Percentiles rank a stretch among this genome's conserved stretches.
phyloP scores from a whole-genome alignment of 495 filamentous ascomycete genomes.

The Niebla homalea region DNA sequence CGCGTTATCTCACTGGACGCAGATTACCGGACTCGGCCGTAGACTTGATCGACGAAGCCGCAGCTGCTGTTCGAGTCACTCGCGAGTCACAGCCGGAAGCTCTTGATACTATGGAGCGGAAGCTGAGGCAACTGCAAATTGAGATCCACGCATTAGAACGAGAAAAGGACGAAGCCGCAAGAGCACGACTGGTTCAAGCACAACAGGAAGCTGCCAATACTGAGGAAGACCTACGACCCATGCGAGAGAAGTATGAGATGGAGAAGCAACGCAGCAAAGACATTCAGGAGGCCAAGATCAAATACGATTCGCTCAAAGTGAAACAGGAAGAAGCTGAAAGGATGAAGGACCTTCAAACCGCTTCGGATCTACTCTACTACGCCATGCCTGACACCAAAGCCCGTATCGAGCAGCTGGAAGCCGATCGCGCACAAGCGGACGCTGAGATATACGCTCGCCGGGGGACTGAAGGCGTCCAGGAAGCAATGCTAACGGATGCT shows the following conservation, averaged over 20 bases:
- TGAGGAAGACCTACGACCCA: constrained; percentile 75
- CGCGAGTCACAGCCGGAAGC: constrained; percentile 92
- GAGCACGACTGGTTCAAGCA: constrained; percentile 62
- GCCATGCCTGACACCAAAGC: constrained; percentile 84
- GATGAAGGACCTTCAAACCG: constrained; percentile 61
- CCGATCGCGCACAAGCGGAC: constrained; percentile 65
- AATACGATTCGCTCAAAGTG: constrained; percentile 72
- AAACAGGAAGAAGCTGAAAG: constrained; percentile 90
- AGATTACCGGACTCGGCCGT: constrained; percentile 93
- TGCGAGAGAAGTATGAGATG: constrained; percentile 88
- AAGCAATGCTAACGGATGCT: constrained; percentile 69
- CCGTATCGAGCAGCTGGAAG: constrained; percentile 66
- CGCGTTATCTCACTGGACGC: constrained; percentile 79
- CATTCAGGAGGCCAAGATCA: constrained; percentile 92
- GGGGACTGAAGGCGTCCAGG: constrained; percentile 41
- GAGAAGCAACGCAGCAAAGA: constrained; percentile 79
- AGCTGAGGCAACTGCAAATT: constrained; percentile 77
- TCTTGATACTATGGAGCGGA: constrained; percentile 82
- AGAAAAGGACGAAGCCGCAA: constrained; percentile 89
- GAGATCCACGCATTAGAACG: constrained; percentile 89
- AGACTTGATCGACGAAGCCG: constrained; percentile 91
- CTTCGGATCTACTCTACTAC: constrained; percentile 91
- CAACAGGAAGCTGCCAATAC: constrained; percentile 86
- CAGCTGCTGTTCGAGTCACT: constrained; percentile 83
- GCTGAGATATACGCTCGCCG: constrained; percentile 48